Conservation (phyloP, 495 filamentous ascomycete species). For the Tetracladium marchalianum region DNA sequence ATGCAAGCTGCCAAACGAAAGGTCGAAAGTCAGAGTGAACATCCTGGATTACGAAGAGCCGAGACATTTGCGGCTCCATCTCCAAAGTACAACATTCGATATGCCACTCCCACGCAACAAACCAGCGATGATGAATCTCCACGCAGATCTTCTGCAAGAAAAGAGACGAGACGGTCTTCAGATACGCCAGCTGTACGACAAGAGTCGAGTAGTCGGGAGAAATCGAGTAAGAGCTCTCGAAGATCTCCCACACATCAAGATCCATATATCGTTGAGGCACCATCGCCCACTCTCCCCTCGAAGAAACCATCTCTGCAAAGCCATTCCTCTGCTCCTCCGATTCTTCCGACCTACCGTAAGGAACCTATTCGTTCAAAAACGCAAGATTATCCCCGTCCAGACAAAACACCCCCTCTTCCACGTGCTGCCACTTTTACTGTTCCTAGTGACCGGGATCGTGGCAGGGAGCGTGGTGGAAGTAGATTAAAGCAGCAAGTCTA, state of each 20-base stretch:
- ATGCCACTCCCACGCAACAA: constrained; percentile 8
- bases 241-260: not conserved
- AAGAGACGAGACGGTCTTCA: constrained; percentile 6
- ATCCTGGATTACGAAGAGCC: constrained; percentile 9
- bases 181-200: constrained; percentile 10
- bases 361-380: constrained; percentile 18
- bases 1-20: constrained; percentile 16
- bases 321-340: constrained; percentile 18
- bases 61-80: constrained; percentile 13
- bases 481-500: constrained; percentile 12
- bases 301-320: constrained; percentile 17
- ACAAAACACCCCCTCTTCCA: constrained; percentile 9
- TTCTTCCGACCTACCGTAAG: not conserved
- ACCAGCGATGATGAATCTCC: constrained; percentile 18
- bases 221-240: constrained; percentile 10
- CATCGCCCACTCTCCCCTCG: constrained; percentile 5
- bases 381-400: constrained; percentile 10
- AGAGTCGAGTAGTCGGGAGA: constrained; percentile 7
- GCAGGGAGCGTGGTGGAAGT: constrained; percentile 12
- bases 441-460: constrained; percentile 7
- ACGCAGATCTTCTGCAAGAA: constrained; percentile 15
- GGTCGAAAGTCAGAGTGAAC: constrained; percentile 1
- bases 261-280: constrained; percentile 18
- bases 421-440: constrained; percentile 13
- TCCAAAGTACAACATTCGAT: constrained; percentile 7